Conservation (phyloP, 192 early-diverging fungal species). For the Coemansia sp. region DNA sequence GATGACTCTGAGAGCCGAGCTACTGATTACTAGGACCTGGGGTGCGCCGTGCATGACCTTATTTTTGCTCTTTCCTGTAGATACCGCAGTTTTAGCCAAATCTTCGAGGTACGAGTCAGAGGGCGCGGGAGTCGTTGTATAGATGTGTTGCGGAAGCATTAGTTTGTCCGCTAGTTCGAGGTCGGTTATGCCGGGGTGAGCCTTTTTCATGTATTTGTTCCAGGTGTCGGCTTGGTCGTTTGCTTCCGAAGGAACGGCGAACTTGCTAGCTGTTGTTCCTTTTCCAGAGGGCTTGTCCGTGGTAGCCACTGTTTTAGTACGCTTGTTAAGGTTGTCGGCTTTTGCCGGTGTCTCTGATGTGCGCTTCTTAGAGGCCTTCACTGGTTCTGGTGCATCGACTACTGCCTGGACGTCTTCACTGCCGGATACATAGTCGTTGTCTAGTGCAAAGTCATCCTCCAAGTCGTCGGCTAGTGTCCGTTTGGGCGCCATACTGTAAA, state of each 20-base stretch:
- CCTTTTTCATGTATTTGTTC: conserved; percentile 52
- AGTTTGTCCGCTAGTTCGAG: conserved; percentile 35
- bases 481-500: conserved; percentile 17
- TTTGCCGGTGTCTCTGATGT: background rate
- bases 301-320: background rate
- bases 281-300: conserved; percentile 3
- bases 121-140: background rate
- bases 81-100: conserved; percentile 30
- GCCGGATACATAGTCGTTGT: conserved; percentile 20
- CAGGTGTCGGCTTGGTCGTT: conserved; percentile 34
- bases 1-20: conserved; percentile 44
- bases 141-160: conserved; percentile 32
- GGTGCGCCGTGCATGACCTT: conserved; percentile 44
- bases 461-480: conserved; percentile 34
- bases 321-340: background rate
- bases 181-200: conserved; percentile 31
- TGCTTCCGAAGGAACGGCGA: conserved; percentile 16
- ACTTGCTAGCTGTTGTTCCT: conserved; percentile 18
- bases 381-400: background rate
- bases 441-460: conserved; percentile 52
- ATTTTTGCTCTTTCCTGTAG: conserved; percentile 34
- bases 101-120: conserved; percentile 22
- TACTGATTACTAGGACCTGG: conserved; percentile 45
- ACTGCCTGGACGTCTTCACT: background rate
- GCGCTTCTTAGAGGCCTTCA: conserved; percentile 13